phyloP scores from a whole-genome alignment of 805 yeast genomes.

The Pichia kluyveri region DNA sequence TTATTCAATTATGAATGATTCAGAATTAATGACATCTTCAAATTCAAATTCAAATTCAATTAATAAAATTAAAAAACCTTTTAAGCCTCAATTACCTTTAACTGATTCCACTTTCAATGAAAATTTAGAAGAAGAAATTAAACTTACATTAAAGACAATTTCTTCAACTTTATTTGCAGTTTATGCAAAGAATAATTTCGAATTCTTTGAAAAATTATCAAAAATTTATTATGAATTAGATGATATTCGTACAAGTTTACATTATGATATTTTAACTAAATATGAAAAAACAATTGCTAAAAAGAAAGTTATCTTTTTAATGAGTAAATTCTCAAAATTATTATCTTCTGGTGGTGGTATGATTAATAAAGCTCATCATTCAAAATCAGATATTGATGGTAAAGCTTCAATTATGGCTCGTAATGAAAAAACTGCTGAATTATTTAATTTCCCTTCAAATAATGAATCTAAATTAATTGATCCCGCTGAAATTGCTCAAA shows the following conservation, averaged over 20 bases:
- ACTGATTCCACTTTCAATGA: conserved; percentile 34
- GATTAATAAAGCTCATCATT: conserved; percentile 20
- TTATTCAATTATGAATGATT: conserved; percentile 26
- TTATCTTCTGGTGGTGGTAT: conserved; percentile 36
- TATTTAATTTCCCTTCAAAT: conserved; percentile 27
- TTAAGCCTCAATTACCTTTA: conserved; percentile 47
- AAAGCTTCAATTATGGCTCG: conserved; percentile 62
- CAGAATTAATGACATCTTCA: conserved; percentile 1
- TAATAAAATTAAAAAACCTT: conserved; percentile 2
- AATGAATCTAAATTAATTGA: conserved; percentile 20
- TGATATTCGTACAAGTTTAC: conserved; percentile 45
- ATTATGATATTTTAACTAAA: conserved; percentile 42
- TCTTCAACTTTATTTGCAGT: conserved; percentile 59
- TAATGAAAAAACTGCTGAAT: conserved; percentile 48
- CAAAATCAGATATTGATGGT: conserved; percentile 32
- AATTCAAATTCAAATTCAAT: neutral
- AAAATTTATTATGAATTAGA: conserved; percentile 48
- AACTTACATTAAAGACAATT: conserved; percentile 46
- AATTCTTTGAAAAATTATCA: conserved; percentile 48
- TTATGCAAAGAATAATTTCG: conserved; percentile 62
- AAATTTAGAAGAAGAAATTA: conserved; percentile 45
- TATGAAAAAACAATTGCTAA: conserved; percentile 40
- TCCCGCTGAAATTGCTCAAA: conserved; percentile 54
- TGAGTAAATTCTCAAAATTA: conserved; percentile 54
- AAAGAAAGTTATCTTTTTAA: conserved; percentile 41